These are phyloP conservation scores for Amanita subjunquillea DNA, from an alignment of 768 basidiomycete species.

Conservation along the genomic window DNA sequence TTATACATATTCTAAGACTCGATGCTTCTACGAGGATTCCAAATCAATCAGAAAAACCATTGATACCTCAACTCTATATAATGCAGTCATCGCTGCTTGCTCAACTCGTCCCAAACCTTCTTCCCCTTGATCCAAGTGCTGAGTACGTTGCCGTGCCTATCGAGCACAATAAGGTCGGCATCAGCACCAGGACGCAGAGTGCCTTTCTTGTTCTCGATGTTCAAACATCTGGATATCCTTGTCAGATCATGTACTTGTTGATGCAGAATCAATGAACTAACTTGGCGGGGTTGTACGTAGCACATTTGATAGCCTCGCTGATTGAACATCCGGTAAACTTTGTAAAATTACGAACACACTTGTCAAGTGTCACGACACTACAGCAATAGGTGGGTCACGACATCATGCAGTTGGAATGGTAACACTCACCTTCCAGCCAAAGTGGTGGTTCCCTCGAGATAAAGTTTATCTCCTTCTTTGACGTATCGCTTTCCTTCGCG, in stretches of 20 bases:
- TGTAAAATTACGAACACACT: conserved; percentile 78
- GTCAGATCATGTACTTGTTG: background rate
- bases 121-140: conserved; percentile 73
- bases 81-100: background rate
- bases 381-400: conserved; percentile 1
- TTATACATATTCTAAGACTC: background rate
- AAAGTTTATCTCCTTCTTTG: conserved; percentile 74
- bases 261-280: conserved; percentile 19
- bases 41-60: background rate
- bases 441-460: conserved; percentile 77
- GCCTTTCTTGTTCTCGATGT: conserved; percentile 73
- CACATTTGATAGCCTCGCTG: conserved; percentile 77
- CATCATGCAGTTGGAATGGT: background rate
- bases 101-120: conserved; percentile 44
- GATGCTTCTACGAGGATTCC: no score
- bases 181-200: conserved; percentile 75
- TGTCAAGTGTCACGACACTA: conserved; percentile 75
- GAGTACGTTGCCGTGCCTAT: conserved; percentile 52
- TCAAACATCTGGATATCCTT: conserved; percentile 48
- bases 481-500: conserved; percentile 72
- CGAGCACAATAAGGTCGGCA: conserved; percentile 75
- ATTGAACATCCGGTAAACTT: conserved; percentile 78
- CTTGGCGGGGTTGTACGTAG: conserved; percentile 79
- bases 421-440: conserved; percentile 72
- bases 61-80: no score